Evolutionary conservation across 2,329 filamentous ascomycete genomes (phyloP).

Genomic region (Graphilbum sp.): DNA sequence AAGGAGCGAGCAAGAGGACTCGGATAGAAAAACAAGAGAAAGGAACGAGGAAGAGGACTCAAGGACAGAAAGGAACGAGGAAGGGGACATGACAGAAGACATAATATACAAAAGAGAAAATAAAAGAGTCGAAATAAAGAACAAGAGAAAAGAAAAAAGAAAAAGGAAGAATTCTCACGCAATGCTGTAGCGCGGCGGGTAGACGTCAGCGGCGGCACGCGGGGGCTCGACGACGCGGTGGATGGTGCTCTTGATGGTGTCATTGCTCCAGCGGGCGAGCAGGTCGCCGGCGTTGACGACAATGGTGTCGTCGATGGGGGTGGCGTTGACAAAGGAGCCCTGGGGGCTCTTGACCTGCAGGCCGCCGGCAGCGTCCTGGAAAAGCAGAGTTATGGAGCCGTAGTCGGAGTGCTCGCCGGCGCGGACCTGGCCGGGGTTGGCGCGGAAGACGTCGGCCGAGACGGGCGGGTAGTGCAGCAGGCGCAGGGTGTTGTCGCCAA

Average conservation of each 20-base stretch:
- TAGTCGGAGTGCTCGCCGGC: slow-evolving; percentile 64
- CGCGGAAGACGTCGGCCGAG: slow-evolving; percentile 44
- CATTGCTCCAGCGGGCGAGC: slow-evolving; percentile 77
- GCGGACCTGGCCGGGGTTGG: slow-evolving; percentile 53
- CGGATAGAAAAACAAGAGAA: too few relatives aligned
- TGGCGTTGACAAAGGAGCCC: slow-evolving; percentile 67
- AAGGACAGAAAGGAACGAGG: too few relatives aligned
- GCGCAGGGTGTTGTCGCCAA: slow-evolving; percentile 53
- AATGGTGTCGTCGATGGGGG: slow-evolving; percentile 63
- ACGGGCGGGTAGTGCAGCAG: slow-evolving; percentile 65
- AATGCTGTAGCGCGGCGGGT: slow-evolving; percentile 72
- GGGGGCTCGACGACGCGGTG: slow-evolving; percentile 85
- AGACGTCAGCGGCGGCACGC: slow-evolving; percentile 29
- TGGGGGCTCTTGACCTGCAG: slow-evolving; percentile 50
- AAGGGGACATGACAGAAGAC: not conserved
- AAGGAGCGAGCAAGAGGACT: not conserved
- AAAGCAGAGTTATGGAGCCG: slow-evolving; percentile 43
- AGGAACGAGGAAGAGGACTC: not conserved
- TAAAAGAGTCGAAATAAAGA: not conserved
- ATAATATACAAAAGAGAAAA: too few relatives aligned
- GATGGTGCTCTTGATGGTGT: slow-evolving; percentile 76
- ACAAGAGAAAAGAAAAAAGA: not conserved
- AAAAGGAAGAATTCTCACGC: slow-evolving; percentile 36
- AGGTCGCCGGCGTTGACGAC: slow-evolving; percentile 85
- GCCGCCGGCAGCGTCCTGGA: slow-evolving; percentile 41